Evolutionary conservation across 176 grass and related monocot species (phyloP).

Genomic region (Ananas comosus): DNA sequence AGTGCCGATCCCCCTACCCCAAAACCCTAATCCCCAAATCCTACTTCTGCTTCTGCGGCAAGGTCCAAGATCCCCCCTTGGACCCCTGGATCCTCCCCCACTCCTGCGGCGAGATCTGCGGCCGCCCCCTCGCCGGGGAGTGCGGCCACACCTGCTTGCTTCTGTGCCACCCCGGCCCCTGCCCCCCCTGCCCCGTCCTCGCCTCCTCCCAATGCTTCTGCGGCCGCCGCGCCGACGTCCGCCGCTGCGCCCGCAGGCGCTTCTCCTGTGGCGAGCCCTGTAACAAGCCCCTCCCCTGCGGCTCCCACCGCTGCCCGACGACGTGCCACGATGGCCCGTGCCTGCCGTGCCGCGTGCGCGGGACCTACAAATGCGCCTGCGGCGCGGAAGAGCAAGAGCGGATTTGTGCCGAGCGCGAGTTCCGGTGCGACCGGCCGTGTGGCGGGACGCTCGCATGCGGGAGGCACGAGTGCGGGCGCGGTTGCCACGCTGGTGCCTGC

Average conservation of each 20-base stretch:
- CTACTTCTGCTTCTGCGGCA: slow-evolving; percentile 78
- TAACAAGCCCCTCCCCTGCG: slow-evolving; percentile 46
- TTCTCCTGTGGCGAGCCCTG: slow-evolving; percentile 61
- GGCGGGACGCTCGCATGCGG: slow-evolving; percentile 48
- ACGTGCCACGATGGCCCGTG: slow-evolving; percentile 63
- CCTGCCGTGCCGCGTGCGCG: slow-evolving; percentile 45
- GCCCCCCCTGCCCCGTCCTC: slow-evolving; percentile 71
- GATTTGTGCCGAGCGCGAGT: slow-evolving; percentile 53
- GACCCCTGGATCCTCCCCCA: slow-evolving; percentile 96
- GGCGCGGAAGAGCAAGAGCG: slow-evolving; percentile 43
- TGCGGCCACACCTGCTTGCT: slow-evolving; percentile 77
- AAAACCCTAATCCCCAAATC: slow-evolving; percentile 51
- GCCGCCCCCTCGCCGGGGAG: slow-evolving; percentile 33
- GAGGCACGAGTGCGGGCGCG: slow-evolving; percentile 78
- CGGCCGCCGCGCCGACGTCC: slow-evolving; percentile 36
- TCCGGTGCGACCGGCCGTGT: slow-evolving; percentile 50
- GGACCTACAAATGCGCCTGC: slow-evolving; percentile 51
- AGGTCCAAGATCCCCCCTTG: slow-evolving; percentile 45
- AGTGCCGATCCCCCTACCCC: slow-evolving; percentile 71
- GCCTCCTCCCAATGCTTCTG: slow-evolving; percentile 58
- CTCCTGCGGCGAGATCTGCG: slow-evolving; percentile 68
- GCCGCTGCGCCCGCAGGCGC: slow-evolving; percentile 61
- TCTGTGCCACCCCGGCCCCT: slow-evolving; percentile 85
- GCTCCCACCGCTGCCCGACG: slow-evolving; percentile 46
- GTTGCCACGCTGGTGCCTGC: slow-evolving; percentile 70